Percentiles rank a stretch among this genome's conserved stretches.
These are phyloP conservation scores for Bonnemaisonia californica DNA, from an alignment of 31 red algal species.

Conservation along the genomic window DNA sequence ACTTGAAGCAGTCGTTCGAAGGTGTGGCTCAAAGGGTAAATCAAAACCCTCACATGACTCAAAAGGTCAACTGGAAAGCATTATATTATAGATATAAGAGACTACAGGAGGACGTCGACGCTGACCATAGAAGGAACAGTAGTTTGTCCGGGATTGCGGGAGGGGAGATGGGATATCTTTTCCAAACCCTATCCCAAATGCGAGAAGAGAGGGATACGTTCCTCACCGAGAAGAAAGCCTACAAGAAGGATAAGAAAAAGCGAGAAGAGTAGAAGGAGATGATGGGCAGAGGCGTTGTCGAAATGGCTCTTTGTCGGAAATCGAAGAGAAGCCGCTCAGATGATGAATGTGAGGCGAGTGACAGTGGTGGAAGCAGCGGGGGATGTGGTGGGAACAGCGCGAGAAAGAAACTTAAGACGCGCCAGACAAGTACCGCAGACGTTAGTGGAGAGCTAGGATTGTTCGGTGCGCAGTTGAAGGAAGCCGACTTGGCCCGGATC, in stretches of 20 bases:
- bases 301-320: conserved; percentile 17
- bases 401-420: neutral
- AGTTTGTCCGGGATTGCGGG: neutral
- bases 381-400: neutral
- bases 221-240: too few relatives aligned
- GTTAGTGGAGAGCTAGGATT: neutral
- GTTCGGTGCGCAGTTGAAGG: conserved; percentile 10
- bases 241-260: too few relatives aligned
- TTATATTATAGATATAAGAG: neutral
- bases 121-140: neutral
- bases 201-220: neutral
- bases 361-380: neutral
- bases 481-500: conserved; percentile 19
- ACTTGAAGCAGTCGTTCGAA: too few relatives aligned
- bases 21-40: too few relatives aligned
- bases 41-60: too few relatives aligned
- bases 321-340: conserved; percentile 1
- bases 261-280: conserved; percentile 6
- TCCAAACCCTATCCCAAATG: conserved; percentile 1
- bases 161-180: neutral
- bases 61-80: conserved; percentile 2
- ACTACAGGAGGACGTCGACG: neutral
- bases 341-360: neutral
- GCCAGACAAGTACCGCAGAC: too few relatives aligned
- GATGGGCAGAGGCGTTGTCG: neutral